Evolutionary conservation across 2,329 filamentous ascomycete genomes (phyloP).

Genomic region (Penicillium olsonii): DNA sequence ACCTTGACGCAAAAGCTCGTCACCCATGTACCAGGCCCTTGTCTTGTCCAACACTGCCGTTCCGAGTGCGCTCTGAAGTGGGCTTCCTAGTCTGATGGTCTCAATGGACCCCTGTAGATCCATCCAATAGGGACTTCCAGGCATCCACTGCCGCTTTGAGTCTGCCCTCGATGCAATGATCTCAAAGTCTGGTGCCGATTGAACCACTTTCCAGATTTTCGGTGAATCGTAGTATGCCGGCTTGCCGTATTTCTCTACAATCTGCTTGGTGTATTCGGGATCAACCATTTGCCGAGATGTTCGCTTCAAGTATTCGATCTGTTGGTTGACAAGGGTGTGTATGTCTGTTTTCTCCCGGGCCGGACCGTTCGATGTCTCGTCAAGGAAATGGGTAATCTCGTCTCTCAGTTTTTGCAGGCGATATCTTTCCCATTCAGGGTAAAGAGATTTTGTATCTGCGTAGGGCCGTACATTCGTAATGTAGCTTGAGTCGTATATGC

Average conservation of each 20-base stretch:
- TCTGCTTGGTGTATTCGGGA: slow-evolving; percentile 6
- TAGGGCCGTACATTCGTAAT: slow-evolving; percentile 26
- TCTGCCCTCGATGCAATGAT: slow-evolving; percentile 9
- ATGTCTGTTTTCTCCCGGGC: neutral
- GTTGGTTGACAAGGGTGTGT: slow-evolving; percentile 7
- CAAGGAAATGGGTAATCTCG: slow-evolving; percentile 10
- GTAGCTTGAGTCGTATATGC: slow-evolving; percentile 24
- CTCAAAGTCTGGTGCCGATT: slow-evolving; percentile 8
- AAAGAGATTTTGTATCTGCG: slow-evolving; percentile 17
- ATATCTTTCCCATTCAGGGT: slow-evolving; percentile 24
- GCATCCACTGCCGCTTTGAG: slow-evolving; percentile 9
- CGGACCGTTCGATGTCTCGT: neutral
- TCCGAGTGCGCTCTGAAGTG: slow-evolving; percentile 10
- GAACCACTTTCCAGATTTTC: slow-evolving; percentile 13
- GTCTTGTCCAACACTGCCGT: neutral
- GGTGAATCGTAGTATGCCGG: slow-evolving; percentile 14
- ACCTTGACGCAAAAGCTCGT: slow-evolving; percentile 18
- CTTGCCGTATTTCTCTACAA: slow-evolving; percentile 9
- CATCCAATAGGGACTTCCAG: slow-evolving; percentile 13
- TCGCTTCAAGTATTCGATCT: slow-evolving; percentile 15
- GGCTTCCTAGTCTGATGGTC: slow-evolving; percentile 6
- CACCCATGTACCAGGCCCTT: slow-evolving; percentile 13
- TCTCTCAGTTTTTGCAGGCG: slow-evolving; percentile 22
- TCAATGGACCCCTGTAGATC: slow-evolving; percentile 14
- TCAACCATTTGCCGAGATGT: slow-evolving; percentile 18